A percentile compares a stretch with the other conserved stretches of the same genome.
phyloP scores from a whole-genome alignment of 305 asterid genomes.

The Petunia hybrid region DNA sequence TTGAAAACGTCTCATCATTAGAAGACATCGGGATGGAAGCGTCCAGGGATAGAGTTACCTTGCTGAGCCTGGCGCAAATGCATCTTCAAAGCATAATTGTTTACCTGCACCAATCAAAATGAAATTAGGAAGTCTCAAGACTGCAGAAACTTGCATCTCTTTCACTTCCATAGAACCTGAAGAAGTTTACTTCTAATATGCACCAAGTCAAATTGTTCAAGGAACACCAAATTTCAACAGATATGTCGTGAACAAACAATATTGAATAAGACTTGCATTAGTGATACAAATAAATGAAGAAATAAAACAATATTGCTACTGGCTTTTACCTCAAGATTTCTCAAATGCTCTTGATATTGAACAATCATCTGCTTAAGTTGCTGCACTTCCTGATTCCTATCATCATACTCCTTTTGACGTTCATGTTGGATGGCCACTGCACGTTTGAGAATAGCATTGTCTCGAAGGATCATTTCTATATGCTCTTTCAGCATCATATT shows the following conservation, averaged over 20 bases:
- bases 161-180: not conserved
- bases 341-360: conserved; percentile 79
- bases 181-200: not conserved
- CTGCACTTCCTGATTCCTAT: conserved; percentile 68
- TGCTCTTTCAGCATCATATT: conserved; percentile 76
- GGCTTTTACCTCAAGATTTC: conserved; percentile 75
- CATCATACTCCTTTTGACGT: conserved; percentile 87
- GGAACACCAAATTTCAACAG: not conserved
- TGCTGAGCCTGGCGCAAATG: conserved; percentile 78
- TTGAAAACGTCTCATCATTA: conserved; percentile 35
- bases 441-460: conserved; percentile 78
- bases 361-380: conserved; percentile 75
- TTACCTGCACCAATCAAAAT: conserved; percentile 58
- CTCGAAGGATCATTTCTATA: conserved; percentile 57
- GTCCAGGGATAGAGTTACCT: conserved; percentile 65
- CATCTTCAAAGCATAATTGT: conserved; percentile 77
- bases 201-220: conserved; percentile 17
- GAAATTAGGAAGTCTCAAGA: not conserved
- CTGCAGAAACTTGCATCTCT: not conserved
- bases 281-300: not conserved
- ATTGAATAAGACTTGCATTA: conserved; percentile 12
- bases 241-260: not conserved
- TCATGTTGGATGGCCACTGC: conserved; percentile 92
- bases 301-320: not conserved
- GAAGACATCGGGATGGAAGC: conserved; percentile 75